Conservation (phyloP, 2,329 filamentous ascomycete species). For the Stagonosporopsis cucurbitacearum region DNA sequence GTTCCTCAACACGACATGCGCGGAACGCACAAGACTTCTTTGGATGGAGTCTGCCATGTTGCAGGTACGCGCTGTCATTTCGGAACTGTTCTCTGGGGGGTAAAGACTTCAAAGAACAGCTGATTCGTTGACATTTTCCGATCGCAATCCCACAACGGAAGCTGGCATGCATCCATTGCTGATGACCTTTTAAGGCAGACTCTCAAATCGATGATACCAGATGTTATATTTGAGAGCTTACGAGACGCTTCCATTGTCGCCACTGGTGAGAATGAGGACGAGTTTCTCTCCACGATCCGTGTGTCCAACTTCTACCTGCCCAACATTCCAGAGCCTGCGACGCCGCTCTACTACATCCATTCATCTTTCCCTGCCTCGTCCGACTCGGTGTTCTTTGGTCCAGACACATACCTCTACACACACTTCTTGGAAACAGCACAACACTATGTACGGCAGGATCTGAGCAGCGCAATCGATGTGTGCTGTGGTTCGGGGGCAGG, state of each 20-base stretch:
- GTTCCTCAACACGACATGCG: conserved; percentile 22
- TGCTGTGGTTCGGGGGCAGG: conserved; percentile 35
- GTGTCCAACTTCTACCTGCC: conserved; percentile 34
- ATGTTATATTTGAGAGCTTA: conserved; percentile 21
- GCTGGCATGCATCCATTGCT: background rate
- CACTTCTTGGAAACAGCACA: conserved; percentile 23
- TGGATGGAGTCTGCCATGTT: conserved; percentile 31
- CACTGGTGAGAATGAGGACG: background rate
- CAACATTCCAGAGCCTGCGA: background rate
- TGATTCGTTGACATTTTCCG: background rate
- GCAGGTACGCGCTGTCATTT: conserved; percentile 17
- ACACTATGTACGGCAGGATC: conserved; percentile 15
- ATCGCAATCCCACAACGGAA: background rate
- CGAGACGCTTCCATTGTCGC: conserved; percentile 16
- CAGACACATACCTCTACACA: conserved; percentile 34
- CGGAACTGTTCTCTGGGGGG: background rate
- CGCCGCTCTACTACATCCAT: conserved; percentile 31
- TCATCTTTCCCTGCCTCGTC: conserved; percentile 30
- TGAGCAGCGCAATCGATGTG: conserved; percentile 28
- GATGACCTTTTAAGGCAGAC: conserved; percentile 13
- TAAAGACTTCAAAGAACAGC: background rate
- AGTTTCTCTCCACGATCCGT: conserved; percentile 27
- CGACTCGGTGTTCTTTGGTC: conserved; percentile 34
- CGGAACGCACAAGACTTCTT: conserved; percentile 30
- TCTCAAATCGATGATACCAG: conserved; percentile 23